Evolutionary conservation across 805 yeast species (phyloP).

Genomic region (Myxozyma melibiosi): DNA sequence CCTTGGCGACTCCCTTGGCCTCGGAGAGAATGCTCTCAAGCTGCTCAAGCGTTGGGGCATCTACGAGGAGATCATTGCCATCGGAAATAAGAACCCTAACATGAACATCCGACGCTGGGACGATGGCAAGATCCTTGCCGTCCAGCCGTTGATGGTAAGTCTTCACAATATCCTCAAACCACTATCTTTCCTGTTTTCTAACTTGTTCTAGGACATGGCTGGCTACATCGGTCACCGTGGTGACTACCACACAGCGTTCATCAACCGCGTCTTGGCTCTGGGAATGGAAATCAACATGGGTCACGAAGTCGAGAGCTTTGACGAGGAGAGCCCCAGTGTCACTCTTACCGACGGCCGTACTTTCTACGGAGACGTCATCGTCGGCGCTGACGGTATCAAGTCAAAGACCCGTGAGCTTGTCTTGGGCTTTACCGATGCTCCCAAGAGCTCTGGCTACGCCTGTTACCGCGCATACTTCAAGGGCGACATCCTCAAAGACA

Average conservation of each 20-base stretch:
- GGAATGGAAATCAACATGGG: conserved; percentile 35
- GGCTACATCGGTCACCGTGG: conserved; percentile 41
- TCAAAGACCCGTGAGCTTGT: conserved; percentile 36
- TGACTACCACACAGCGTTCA: conserved; percentile 39
- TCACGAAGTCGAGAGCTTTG: conserved; percentile 33
- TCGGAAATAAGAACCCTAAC: not conserved
- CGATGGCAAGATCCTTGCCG: conserved; percentile 36
- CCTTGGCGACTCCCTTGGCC: conserved; percentile 4
- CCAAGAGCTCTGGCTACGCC: conserved; percentile 4
- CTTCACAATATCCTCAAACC: conserved; percentile 31
- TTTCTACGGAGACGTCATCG: conserved; percentile 37
- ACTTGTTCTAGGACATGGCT: conserved; percentile 15
- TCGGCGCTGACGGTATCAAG: conserved; percentile 41
- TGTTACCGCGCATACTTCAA: conserved; percentile 5
- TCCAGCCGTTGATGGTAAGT: conserved; percentile 31
- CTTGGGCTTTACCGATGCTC: conserved; percentile 21
- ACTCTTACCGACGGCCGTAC: conserved; percentile 33
- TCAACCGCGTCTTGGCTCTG: conserved; percentile 35
- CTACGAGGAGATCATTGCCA: conserved; percentile 6
- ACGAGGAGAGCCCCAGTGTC: conserved; percentile 35
- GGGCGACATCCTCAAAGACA: not conserved
- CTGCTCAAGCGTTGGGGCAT: conserved; percentile 12
- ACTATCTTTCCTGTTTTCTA: conserved; percentile 16
- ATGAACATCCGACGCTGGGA: conserved; percentile 31
- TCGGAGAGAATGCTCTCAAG: conserved; percentile 10